Base-by-base conservation (phyloP, 2,329 filamentous ascomycete genomes). In the Fusarium cyanostomum region DNA sequence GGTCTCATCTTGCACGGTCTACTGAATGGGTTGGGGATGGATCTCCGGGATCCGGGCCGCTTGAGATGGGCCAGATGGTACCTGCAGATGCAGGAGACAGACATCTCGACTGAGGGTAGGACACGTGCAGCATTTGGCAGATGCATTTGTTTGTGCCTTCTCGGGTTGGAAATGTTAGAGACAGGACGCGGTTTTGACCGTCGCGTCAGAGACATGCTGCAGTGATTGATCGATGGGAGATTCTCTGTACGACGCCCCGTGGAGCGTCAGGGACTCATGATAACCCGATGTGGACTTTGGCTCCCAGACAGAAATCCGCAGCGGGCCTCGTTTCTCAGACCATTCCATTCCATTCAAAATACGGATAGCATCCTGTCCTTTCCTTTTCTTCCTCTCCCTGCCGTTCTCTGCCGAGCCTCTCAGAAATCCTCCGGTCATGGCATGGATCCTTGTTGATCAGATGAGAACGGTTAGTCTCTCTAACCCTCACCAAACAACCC, bases 1-100 rank as follows among this genome's bases (percentile, higher is more conserved):
- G 30, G 37, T 18, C n/a, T n/a, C n/a, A n/a, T 34, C 43, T 18
- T 18, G 51, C 31, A 48, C 26, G 50, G 52, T 44, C 50, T 44
- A 58, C 50, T 56, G 51, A 52, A 45, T 45, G 42, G 28, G 42
- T 55, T 58, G 38, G 35, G 50, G 30, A 58, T 66, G 61, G 63
- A 69, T 69, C 66, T 63, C 63, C 66, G 66, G 64, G 55, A 38
- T 61, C 61, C 60, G 60, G 60, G 57, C 54, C 56, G 68, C 52
- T 64, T 34, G 49, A 64, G 53, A 69, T 62, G 62, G 64, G 49
- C 55, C 45, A 70, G 67, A 70, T 70, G 59, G 67, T 70, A 70
- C 67, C 67, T 70, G 67, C 67, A 70, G n/a, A n/a, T 66, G 21
- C 60, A 46, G 67, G 53, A 59, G 58, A 64, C 53, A 26, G 46